Evolutionary conservation across 1,284 basidiomycete genomes (phyloP).

Genomic region (Exobasidium cylindrosporum): DNA sequence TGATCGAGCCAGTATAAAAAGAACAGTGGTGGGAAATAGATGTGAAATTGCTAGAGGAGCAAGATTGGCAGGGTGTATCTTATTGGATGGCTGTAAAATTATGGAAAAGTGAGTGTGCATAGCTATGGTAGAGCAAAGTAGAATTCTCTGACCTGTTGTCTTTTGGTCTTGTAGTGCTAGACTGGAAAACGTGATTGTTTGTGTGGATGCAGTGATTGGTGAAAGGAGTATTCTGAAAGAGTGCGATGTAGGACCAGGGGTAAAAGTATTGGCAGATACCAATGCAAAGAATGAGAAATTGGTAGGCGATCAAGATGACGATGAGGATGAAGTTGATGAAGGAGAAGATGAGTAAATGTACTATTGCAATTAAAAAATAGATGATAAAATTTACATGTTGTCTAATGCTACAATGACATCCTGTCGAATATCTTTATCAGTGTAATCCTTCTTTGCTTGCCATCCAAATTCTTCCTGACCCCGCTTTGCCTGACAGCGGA

Average conservation of each 20-base stretch:
- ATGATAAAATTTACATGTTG: neutral
- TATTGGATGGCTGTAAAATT: constrained; percentile 84
- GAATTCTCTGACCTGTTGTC: constrained; percentile 10
- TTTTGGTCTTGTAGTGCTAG: constrained; percentile 60
- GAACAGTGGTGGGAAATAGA: constrained; percentile 80
- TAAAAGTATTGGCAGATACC: constrained; percentile 63
- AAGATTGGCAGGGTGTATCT: constrained; percentile 78
- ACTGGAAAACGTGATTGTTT: constrained; percentile 82
- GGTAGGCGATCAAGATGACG: constrained; percentile 20
- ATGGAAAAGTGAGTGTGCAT: constrained; percentile 68
- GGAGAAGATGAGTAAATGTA: constrained; percentile 1
- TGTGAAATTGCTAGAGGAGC: constrained; percentile 82
- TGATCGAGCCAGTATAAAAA: constrained; percentile 81
- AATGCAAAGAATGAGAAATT: constrained; percentile 47
- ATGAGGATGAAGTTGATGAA: constrained; percentile 17
- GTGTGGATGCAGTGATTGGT: constrained; percentile 76
- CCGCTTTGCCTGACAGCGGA: constrained; percentile 10
- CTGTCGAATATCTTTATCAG: constrained; percentile 6
- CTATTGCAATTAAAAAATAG: no score
- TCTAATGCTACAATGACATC: constrained; percentile 6
- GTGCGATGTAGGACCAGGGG: constrained; percentile 84
- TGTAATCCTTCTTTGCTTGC: constrained; percentile 7
- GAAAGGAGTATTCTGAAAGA: constrained; percentile 73
- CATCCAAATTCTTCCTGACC: constrained; percentile 17
- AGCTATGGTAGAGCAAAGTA: constrained; percentile 40